Conservation (phyloP, 495 filamentous ascomycete species). For the Neurospora cerealis region DNA sequence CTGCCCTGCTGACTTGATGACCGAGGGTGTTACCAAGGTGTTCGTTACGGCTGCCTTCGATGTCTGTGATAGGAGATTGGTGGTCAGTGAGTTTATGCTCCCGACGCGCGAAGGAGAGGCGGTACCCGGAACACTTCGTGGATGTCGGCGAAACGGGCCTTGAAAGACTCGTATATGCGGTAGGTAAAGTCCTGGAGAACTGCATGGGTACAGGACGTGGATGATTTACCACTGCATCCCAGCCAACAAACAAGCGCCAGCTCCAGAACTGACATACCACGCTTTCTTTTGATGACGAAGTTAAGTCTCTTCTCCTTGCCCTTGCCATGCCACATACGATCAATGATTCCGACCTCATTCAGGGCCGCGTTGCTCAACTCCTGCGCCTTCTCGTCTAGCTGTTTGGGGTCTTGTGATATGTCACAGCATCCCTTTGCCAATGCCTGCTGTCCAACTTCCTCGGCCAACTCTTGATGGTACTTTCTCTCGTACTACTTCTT, state of each 20-base stretch:
- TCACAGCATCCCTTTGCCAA: too few species aligned
- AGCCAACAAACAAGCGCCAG: not conserved
- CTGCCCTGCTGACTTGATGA: too few species aligned
- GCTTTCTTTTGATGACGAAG: not conserved
- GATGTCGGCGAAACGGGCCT: not conserved
- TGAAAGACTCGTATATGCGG: not conserved
- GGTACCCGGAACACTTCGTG: not conserved
- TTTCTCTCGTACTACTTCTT: not conserved
- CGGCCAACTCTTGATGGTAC: not conserved
- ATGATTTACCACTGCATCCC: not conserved
- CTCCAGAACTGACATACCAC: not conserved
- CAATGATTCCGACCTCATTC: not conserved
- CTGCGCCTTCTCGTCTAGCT: not conserved
- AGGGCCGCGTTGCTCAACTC: not conserved
- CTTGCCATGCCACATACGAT: not conserved
- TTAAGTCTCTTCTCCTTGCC: not conserved
- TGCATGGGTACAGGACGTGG: too few species aligned
- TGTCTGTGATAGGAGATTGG: too few species aligned
- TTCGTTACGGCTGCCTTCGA: too few species aligned
- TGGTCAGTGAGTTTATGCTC: too few species aligned
- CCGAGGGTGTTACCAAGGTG: too few species aligned
- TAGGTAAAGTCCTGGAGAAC: not conserved
- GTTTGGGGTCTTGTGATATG: too few species aligned
- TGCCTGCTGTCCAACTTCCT: too few species aligned
- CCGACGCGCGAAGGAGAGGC: too few species aligned